Percentiles rank a stretch among this genome's conserved stretches.
phyloP scores from a whole-genome alignment of 148 eudicot genomes.

The Heliamphora exappendiculata region DNA sequence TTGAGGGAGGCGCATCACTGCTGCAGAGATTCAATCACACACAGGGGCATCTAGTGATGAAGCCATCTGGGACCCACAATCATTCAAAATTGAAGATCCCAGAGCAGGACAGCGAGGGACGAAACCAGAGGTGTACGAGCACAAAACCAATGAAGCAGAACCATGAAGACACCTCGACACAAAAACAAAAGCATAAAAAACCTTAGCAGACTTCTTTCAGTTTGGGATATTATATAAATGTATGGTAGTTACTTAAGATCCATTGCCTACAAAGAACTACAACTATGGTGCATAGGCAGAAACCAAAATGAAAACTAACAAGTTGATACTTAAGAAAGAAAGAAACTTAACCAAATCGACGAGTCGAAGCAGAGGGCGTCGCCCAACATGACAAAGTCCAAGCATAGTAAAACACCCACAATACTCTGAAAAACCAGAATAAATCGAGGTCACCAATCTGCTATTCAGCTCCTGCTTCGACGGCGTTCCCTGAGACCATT shows the following conservation, averaged over 20 bases:
- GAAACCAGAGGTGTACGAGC: constrained; percentile 45
- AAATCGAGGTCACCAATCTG: constrained; percentile 7
- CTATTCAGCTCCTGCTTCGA: constrained; percentile 80
- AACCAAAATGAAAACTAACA: constrained; percentile 25
- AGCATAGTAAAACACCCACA: constrained; percentile 47
- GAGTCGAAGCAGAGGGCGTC: constrained; percentile 45
- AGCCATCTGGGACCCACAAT: constrained; percentile 61
- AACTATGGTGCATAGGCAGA: constrained; percentile 23
- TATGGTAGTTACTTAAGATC: constrained; percentile 19
- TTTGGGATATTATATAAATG: constrained; percentile 14
- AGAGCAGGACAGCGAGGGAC: constrained; percentile 49
- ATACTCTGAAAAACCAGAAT: constrained; percentile 19
- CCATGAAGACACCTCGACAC: constrained; percentile 82
- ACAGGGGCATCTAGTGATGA: constrained; percentile 45
- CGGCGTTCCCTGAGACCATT: constrained; percentile 79
- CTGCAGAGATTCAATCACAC: constrained; percentile 42
- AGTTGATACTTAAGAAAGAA: constrained; percentile 33
- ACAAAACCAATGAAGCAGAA: constrained; percentile 30
- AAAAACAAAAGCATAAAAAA: constrained; percentile 52
- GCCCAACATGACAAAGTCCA: constrained; percentile 58
- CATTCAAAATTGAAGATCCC: constrained; percentile 62
- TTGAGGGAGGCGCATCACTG: constrained; percentile 41
- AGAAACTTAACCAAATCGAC: constrained; percentile 73
- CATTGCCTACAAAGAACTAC: constrained; percentile 21
- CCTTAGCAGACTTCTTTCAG: constrained; percentile 39